phyloP scores from a whole-genome alignment of 108 stramenopile species.

The Pelagomonas calceolata region DNA sequence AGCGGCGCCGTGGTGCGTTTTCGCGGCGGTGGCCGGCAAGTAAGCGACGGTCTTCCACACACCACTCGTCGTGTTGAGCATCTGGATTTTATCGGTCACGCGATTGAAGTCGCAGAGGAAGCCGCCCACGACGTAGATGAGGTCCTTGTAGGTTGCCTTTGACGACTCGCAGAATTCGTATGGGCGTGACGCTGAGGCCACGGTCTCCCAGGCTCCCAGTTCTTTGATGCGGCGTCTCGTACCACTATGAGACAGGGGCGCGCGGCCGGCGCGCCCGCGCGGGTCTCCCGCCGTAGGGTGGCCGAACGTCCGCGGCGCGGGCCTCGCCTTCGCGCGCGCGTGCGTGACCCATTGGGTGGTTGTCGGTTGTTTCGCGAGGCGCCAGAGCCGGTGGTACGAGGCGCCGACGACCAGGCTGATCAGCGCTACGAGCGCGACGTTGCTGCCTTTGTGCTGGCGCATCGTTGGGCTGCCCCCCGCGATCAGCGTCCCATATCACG shows the following conservation, averaged over 20 bases:
- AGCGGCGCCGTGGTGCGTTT: neutral
- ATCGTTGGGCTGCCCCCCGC: too few species aligned
- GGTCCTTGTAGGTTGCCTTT: neutral
- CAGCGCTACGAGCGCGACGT: too few species aligned
- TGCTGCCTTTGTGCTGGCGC: too few species aligned
- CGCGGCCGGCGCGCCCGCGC: neutral
- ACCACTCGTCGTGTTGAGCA: neutral
- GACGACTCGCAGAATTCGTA: neutral
- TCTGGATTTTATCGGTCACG: neutral
- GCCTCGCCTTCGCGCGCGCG: too few species aligned
- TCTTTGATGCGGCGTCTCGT: neutral
- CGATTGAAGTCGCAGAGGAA: slow-evolving; percentile 1
- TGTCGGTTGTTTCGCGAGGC: too few species aligned
- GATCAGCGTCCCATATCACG: too few species aligned
- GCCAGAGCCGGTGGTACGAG: too few species aligned
- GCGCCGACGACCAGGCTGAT: too few species aligned
- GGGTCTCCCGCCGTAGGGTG: neutral
- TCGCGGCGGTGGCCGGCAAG: neutral
- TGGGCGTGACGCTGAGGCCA: neutral
- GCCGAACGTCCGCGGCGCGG: too few species aligned
- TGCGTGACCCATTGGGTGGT: too few species aligned
- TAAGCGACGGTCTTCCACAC: neutral
- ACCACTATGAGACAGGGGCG: neutral
- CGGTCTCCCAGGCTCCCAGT: neutral
- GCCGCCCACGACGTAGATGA: neutral